Base-by-base conservation (phyloP, 2,329 filamentous ascomycete genomes). In the Myrmaecium sp. region DNA sequence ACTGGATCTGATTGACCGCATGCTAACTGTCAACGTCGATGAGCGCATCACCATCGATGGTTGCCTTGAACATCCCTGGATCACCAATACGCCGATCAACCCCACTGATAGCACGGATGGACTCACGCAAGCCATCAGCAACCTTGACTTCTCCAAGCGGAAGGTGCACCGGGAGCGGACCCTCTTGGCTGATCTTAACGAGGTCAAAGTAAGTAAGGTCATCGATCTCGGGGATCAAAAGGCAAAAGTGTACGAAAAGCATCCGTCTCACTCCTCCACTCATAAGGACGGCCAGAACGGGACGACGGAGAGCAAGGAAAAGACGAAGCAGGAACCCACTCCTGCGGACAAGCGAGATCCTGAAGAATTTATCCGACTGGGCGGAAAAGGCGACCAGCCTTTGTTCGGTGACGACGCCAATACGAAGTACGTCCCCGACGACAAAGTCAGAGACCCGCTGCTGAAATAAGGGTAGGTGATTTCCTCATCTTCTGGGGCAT, bases 61-160 rank as follows among this genome's bases (percentile, higher is more conserved):
- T 41, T 95, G 89, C 44, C 64, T 98, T 6, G 62, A 77, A 37
- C 89, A 98, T 45, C 83, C 86, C 0, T 98, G 89, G 89, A 69
- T 82, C 28, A 82, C 71, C 1, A 64, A 70, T 26, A 34, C 37
- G 25, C 37, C 37, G 4, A 41, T 52, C 25, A 72, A 64, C 33
- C 61, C 75, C 16, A 74, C 73, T 33, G 86, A 94, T 55, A 93
- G 83, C 53, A 94, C 84, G 10, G 83, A 91, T 43, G 84, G 86
- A 5, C 64, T 98, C 13, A 84, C 89, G 0, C 80, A 80, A n/a
- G 83, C 79, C 17, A 69, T 98, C 38, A 72, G 71, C 14, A 67
- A 69, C 7, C 65, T 98, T 6, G 82, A 89, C 38, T 84, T 98
- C 46, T 72, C 76, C 14, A 78, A 76, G 40, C 73, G 86, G 36